Evolutionary conservation across 2,329 filamentous ascomycete species (phyloP), one percentile per base, ranked within the genome.

Genomic region (Tricladium varicosporioides): DNA sequence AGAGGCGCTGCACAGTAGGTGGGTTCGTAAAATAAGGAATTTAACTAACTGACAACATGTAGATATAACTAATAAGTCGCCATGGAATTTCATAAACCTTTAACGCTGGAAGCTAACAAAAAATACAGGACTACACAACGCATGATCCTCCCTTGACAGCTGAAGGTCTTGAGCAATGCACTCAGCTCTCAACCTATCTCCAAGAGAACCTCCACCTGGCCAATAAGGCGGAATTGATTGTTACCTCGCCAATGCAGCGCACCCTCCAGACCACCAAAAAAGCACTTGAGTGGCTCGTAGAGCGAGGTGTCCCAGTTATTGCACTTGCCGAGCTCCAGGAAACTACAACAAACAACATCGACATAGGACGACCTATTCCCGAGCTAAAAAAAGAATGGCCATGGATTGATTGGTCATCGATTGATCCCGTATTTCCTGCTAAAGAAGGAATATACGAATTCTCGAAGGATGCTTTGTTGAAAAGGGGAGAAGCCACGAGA

Each of bases 1-100:
- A 15, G 64, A 73, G 63, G 71, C 70, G 48, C 16, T 68, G 51
- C 71, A 73, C 51, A 73, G 71, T 72, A 62, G 40, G 50, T 44
- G 4, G 10, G 36, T 40, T n/a, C 9, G 36, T 4, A 10, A 40
- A 2, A 40, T 10, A n/a, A 40, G 3, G 36, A 40, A n/a, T 40
- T 5, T 40, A 4, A 13, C 36, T 40, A 10, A 40, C 43, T 18
- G 4, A 18, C 15, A 3, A 5, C 18, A 8, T 16, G 13, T 11
- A 53, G 51, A 53, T 48, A 18, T 53, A 15, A 48, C 44, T 9
- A 53, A 53, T 53, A 53, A 48, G 51, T 53, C 40, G n/a, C 16
- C 13, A 31, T 27, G n/a, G 5, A 19, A 33, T 55, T 18, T 22
- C 13, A 5, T 32, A 18, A 5, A 2, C 4, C 11, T 10, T 13